phyloP scores from a whole-genome alignment of 805 yeast genomes.

The Hanseniaspora pseudoguilliermondii region DNA sequence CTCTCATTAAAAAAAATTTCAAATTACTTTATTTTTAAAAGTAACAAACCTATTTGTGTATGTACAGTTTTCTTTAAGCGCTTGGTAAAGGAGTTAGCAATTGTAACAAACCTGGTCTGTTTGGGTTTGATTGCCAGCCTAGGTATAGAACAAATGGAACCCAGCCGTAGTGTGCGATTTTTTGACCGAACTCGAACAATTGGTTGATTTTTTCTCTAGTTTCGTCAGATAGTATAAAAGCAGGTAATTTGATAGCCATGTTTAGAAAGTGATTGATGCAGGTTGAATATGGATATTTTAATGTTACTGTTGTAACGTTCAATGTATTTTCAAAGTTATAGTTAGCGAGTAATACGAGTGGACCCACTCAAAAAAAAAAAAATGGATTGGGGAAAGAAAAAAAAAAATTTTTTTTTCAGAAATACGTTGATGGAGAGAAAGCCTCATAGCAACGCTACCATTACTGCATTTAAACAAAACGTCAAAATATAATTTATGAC shows the following conservation, averaged over 20 bases:
- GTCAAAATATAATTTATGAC: too few species aligned
- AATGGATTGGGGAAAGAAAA: too few species aligned
- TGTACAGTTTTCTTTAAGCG: slow-evolving; percentile 17
- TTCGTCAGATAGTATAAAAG: slow-evolving; percentile 29
- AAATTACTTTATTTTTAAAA: not conserved
- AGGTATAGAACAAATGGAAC: slow-evolving; percentile 87
- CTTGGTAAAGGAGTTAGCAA: slow-evolving; percentile 29
- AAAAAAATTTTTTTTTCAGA: too few species aligned
- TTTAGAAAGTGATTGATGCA: not conserved
- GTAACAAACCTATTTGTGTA: not conserved
- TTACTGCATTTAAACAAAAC: too few species aligned
- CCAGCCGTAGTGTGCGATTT: slow-evolving; percentile 91
- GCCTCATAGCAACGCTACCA: too few species aligned
- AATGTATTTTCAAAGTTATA: too few species aligned
- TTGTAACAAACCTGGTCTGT: slow-evolving; percentile 66
- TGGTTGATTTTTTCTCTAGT: slow-evolving; percentile 74
- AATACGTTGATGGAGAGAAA: too few species aligned
- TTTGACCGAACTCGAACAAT: slow-evolving; percentile 69
- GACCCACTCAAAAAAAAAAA: too few species aligned
- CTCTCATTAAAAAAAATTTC: not conserved
- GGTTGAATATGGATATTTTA: not conserved
- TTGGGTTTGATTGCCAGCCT: slow-evolving; percentile 72
- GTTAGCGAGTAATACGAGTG: too few species aligned
- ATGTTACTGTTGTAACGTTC: too few species aligned
- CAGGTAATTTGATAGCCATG: slow-evolving; percentile 25